phyloP scores from a whole-genome alignment of 441 rosid species.

The Populus hybrid region DNA sequence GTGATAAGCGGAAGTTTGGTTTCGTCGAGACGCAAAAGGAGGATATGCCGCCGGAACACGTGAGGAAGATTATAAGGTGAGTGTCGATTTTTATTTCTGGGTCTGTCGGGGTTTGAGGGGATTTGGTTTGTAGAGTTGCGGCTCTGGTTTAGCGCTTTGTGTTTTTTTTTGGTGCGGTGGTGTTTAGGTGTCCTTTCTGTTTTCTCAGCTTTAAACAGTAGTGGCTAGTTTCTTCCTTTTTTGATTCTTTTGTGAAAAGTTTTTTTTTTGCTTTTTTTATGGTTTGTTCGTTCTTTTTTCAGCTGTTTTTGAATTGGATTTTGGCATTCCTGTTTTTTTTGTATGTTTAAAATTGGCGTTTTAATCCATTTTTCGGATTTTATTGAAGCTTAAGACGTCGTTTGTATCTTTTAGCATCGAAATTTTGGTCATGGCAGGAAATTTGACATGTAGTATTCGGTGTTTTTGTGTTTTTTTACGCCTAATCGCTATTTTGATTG shows the following conservation, averaged over 20 bases:
- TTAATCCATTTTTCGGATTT: neutral
- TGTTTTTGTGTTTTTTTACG: neutral
- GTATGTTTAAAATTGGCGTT: neutral
- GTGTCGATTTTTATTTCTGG: neutral
- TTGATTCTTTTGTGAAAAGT: neutral
- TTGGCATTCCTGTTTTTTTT: neutral
- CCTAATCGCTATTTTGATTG: neutral
- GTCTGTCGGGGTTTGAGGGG: neutral
- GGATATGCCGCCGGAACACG: slow-evolving; percentile 99
- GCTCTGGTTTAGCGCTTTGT: slow-evolving; percentile 3
- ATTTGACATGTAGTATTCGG: neutral
- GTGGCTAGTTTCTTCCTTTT: neutral
- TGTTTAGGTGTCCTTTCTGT: neutral
- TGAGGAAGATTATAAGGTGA: slow-evolving; percentile 87
- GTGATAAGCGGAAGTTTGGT: slow-evolving; percentile 94
- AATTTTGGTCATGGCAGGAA: neutral
- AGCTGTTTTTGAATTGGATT: neutral
- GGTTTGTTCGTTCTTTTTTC: neutral
- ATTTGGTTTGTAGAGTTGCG: neutral
- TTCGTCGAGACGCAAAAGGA: slow-evolving; percentile 99
- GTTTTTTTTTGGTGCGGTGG: slow-evolving; percentile 3
- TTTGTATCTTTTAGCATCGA: neutral
- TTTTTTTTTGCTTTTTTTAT: too few relatives aligned
- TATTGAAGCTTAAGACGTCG: neutral
- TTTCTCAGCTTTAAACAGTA: slow-evolving; percentile 5